phyloP scores from a whole-genome alignment of 1,284 basidiomycete species.

The Ganoderma multipileum region DNA sequence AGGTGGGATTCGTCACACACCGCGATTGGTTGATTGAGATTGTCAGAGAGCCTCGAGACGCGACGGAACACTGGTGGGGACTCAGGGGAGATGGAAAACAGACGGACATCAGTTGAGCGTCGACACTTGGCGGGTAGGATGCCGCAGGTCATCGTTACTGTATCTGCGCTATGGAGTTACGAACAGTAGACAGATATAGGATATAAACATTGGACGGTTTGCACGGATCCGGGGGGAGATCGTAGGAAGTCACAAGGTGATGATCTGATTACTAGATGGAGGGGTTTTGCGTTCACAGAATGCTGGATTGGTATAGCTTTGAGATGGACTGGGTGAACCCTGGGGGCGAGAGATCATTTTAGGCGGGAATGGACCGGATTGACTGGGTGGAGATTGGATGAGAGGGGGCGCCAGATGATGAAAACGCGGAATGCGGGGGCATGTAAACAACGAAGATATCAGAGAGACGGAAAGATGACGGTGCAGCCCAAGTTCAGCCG shows the following conservation, averaged over 20 bases:
- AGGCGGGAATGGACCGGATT: constrained; percentile 19
- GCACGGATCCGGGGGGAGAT: constrained; percentile 13
- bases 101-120: constrained; percentile 10
- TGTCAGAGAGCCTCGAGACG: constrained; percentile 11
- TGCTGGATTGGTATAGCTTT: neutral
- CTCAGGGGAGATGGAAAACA: constrained; percentile 3
- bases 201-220: neutral
- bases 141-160: constrained; percentile 16
- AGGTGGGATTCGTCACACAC: neutral
- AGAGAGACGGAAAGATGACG: neutral
- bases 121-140: neutral
- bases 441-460: neutral
- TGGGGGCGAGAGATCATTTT: constrained; percentile 2
- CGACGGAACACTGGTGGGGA: neutral
- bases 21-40: constrained; percentile 17
- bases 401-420: neutral
- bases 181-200: neutral
- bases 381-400: constrained; percentile 10
- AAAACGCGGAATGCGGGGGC: neutral
- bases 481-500: too few species aligned
- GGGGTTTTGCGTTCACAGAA: neutral
- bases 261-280: constrained; percentile 14
- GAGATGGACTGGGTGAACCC: neutral
- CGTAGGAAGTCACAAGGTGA: constrained; percentile 19
- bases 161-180: neutral